phyloP scores from a whole-genome alignment of 2,329 filamentous ascomycete species.

The Phaeophleospora eucalypticola region DNA sequence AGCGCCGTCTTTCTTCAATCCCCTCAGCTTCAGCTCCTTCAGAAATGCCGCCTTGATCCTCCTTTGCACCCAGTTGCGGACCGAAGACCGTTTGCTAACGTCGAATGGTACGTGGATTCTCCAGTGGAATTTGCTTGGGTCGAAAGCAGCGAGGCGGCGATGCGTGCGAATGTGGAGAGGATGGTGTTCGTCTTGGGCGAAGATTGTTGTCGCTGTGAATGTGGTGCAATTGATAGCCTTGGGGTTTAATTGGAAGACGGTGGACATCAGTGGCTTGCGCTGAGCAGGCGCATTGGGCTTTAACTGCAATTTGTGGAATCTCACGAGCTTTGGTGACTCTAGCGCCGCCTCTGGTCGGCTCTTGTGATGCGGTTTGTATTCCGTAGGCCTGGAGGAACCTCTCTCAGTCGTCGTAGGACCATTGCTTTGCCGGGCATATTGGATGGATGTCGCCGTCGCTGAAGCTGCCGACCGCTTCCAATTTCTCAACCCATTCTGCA shows the following conservation, averaged over 20 bases:
- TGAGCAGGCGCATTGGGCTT: not conserved
- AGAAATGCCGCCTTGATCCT: constrained; percentile 44
- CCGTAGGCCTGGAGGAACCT: not conserved
- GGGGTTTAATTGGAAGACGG: constrained; percentile 21
- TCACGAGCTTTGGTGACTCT: too few relatives aligned
- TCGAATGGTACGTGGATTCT: constrained; percentile 34
- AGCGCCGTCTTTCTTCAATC: constrained; percentile 39
- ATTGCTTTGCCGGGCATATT: too few relatives aligned
- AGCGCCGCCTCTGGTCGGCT: constrained; percentile 1
- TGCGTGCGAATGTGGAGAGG: constrained; percentile 33
- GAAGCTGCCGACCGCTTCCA: too few relatives aligned
- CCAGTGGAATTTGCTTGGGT: constrained; percentile 45
- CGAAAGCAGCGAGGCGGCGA: constrained; percentile 21
- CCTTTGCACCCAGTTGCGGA: constrained; percentile 45
- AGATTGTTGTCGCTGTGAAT: constrained; percentile 19
- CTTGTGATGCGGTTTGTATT: not conserved
- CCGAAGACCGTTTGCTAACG: constrained; percentile 38
- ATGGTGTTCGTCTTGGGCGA: constrained; percentile 25
- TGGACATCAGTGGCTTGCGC: constrained; percentile 15
- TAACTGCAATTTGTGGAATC: too few relatives aligned
- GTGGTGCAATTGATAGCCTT: constrained; percentile 27
- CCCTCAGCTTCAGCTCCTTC: constrained; percentile 43
- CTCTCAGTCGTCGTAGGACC: too few relatives aligned
- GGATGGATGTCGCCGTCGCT: too few relatives aligned
- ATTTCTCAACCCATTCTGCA: too few relatives aligned